Base-by-base conservation (phyloP, 1,284 basidiomycete species). In the Lentinus polychrous region DNA sequence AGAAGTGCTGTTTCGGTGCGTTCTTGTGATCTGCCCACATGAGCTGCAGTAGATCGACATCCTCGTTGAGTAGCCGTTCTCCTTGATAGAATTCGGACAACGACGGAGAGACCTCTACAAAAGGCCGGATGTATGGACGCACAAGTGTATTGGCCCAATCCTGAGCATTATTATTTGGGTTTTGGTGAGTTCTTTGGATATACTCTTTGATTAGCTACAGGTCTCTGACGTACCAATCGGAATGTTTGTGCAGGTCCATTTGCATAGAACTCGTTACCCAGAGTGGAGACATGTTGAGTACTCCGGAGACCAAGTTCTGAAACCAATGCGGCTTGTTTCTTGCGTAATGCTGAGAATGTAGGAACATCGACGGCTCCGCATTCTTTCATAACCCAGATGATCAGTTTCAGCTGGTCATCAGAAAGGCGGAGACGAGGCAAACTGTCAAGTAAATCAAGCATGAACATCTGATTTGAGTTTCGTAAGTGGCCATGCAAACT, bases 101-200 rank as follows among this genome's bases (percentile, higher is more conserved):
- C 1, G 47, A 27, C 2, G 35, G 39, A 7, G 53, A 50, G 1
- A 64, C 48, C 35, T 69, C 64, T 2, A 64, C 64, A 51, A 68
- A 68, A 0, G 64, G 27, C 12, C 60, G 55, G 1, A 71, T 58
- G 27, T 60, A 52, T 22, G 55, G 49, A 0, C 60, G 55, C 0
- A 68, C 62, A 3, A 62, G 39, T 0, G 68, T 67, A 53, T 71
- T 69, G 11, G 62, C 57, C 54, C 59, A 69, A 43, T 69, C 66
- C 67, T 70, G 46, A n/a, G n/a, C n/a, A 15, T 33, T 41, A 39
- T 20, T 27, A 17, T 42, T 8, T 8, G 46, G 35, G 20, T 11
- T 6, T 15, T 12, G 23, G 18, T 6, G 35, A 34, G 7, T 20
- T 11, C 22, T n/a, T 5, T 31, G 36, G 33, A 22, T 14, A 39